phyloP scores from a whole-genome alignment of 176 grass and related monocot species.

The Musa troglodytarum region DNA sequence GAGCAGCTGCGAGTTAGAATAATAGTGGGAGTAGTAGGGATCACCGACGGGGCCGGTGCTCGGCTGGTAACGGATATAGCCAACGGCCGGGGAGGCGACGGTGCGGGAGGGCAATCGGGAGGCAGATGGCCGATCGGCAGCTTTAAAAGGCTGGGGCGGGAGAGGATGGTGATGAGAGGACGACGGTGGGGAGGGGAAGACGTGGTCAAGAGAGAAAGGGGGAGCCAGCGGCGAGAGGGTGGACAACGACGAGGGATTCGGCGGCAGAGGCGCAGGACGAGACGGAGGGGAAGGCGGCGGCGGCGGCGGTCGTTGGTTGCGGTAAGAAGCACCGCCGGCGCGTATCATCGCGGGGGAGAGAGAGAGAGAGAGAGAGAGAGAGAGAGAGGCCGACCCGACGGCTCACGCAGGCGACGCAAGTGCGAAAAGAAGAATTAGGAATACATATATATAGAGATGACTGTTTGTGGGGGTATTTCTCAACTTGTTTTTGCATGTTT shows the following conservation, averaged over 20 bases:
- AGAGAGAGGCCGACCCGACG: no score
- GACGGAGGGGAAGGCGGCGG: neutral
- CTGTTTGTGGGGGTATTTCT: no score
- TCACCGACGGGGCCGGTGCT: neutral
- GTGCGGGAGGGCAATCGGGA: neutral
- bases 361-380: neutral
- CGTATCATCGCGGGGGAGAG: neutral
- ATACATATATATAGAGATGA: no score
- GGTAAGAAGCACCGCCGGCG: neutral
- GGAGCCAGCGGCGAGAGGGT: conserved; percentile 11
- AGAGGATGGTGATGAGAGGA: neutral
- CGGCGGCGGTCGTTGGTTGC: neutral
- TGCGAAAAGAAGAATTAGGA: no score
- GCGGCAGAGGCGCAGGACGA: no score
- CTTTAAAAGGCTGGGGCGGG: neutral
- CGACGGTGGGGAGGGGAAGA: neutral
- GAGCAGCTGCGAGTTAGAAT: neutral
- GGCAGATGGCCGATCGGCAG: neutral
- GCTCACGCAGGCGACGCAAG: no score
- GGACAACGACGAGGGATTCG: neutral
- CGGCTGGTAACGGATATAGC: neutral
- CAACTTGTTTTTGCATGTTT: no score
- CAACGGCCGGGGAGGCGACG: neutral
- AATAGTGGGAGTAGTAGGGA: neutral
- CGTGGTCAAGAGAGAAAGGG: conserved; percentile 5